phyloP scores from a whole-genome alignment of 2,329 filamentous ascomycete species.

The Trichoderma guizhouense region DNA sequence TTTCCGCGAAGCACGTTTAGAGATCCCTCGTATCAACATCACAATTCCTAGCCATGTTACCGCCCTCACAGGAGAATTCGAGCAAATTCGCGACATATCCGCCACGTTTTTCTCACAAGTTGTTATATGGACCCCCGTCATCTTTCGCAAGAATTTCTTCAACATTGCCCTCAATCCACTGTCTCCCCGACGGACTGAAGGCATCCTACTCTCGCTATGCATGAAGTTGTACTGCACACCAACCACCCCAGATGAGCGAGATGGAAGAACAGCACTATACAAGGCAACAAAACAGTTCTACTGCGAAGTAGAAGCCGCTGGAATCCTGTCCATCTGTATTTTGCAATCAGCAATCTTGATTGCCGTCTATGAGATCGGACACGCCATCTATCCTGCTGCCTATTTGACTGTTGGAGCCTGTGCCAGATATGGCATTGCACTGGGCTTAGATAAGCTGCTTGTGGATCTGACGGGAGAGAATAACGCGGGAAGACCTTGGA shows the following conservation, averaged over 20 bases:
- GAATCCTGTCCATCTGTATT: background rate
- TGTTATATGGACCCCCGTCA: background rate
- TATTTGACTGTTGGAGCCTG: background rate
- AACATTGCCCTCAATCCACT: background rate
- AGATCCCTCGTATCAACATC: background rate
- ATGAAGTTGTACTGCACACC: slow-evolving; percentile 1
- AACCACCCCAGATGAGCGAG: background rate
- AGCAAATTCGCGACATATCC: background rate
- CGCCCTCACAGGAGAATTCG: background rate
- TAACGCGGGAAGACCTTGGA: background rate
- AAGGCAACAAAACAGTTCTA: background rate
- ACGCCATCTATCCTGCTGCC: background rate
- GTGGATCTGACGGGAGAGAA: background rate
- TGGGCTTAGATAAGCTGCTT: background rate
- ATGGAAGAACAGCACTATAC: background rate
- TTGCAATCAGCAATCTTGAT: background rate
- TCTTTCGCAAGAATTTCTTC: background rate
- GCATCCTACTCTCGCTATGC: background rate
- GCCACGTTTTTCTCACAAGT: background rate
- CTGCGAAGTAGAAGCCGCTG: background rate
- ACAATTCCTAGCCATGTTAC: background rate
- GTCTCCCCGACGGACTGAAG: background rate
- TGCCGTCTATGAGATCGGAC: background rate
- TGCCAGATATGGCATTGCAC: background rate
- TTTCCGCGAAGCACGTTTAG: background rate